Conservation (phyloP, 2,329 filamentous ascomycete species). For the Apiospora malaysiana region DNA sequence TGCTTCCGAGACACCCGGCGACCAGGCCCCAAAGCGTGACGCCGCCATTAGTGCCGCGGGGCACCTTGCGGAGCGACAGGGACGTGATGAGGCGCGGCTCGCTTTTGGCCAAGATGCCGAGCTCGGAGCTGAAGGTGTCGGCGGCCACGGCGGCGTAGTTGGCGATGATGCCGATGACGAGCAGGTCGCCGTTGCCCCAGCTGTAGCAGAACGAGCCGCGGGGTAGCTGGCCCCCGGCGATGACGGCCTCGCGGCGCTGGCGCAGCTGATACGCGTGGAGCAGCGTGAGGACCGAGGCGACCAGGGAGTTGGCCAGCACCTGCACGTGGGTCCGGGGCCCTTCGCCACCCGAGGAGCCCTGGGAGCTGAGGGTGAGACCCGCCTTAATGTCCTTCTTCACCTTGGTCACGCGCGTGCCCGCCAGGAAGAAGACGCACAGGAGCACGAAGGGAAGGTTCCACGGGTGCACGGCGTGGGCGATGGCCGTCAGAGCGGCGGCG, state of each 20-base stretch:
- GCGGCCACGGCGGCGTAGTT: constrained; percentile 93
- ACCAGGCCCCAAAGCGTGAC: constrained; percentile 77
- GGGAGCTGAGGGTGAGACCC: constrained; percentile 77
- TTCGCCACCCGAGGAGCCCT: constrained; percentile 77
- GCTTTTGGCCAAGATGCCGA: constrained; percentile 83
- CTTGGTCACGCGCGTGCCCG: constrained; percentile 84
- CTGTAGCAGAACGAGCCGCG: constrained; percentile 58
- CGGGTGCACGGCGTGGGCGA: constrained; percentile 86
- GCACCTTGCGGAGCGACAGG: constrained; percentile 75
- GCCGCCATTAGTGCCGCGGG: constrained; percentile 91
- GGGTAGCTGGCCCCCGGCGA: constrained; percentile 39
- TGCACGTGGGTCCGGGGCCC: constrained; percentile 84
- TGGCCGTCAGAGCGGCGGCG: constrained; percentile 74
- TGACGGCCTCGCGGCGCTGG: constrained; percentile 50
- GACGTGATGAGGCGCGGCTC: constrained; percentile 87
- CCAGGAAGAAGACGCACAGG: constrained; percentile 83
- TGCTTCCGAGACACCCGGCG: constrained; percentile 76
- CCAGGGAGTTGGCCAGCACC: constrained; percentile 85
- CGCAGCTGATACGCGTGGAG: constrained; percentile 66
- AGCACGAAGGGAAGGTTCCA: constrained; percentile 92
- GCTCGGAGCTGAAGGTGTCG: constrained; percentile 93
- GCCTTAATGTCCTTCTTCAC: constrained; percentile 89
- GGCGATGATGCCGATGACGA: constrained; percentile 70
- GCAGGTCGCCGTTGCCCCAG: constrained; percentile 64
- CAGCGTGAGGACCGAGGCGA: constrained; percentile 70